Evolutionary conservation across 768 basidiomycete species (phyloP).

Genomic region (Naganishia vishniacii): DNA sequence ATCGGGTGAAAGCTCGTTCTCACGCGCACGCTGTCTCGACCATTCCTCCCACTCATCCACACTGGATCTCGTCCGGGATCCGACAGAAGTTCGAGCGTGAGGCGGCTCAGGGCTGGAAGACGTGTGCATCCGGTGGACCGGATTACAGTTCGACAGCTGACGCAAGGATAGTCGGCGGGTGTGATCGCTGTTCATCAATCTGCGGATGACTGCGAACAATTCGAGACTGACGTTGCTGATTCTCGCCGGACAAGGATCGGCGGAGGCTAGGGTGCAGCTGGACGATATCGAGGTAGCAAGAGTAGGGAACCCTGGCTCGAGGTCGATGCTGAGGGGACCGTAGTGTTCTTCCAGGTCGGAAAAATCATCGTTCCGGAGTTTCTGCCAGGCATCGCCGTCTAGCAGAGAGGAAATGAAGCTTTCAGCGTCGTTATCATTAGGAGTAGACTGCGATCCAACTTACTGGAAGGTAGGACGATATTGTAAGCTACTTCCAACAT

Average conservation of each 20-base stretch:
- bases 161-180: slow-evolving; percentile 10
- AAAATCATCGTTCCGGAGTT: slow-evolving; percentile 84
- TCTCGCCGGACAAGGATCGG: neutral
- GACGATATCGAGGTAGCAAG: slow-evolving; percentile 19
- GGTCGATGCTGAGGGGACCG: neutral
- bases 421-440: slow-evolving; percentile 45
- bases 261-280: slow-evolving; percentile 18
- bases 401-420: slow-evolving; percentile 18
- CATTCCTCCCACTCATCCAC: slow-evolving; percentile 26
- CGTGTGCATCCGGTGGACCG: slow-evolving; percentile 1
- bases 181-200: slow-evolving; percentile 25
- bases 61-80: slow-evolving; percentile 16
- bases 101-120: neutral
- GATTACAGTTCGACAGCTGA: slow-evolving; percentile 6
- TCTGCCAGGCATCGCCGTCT: slow-evolving; percentile 91
- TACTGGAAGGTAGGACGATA: slow-evolving; percentile 92
- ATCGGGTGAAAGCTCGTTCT: slow-evolving; percentile 6
- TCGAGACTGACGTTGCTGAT: slow-evolving; percentile 7
- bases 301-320: neutral
- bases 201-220: slow-evolving; percentile 15
- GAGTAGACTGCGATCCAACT: neutral
- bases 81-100: slow-evolving; percentile 13
- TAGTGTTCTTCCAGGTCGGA: slow-evolving; percentile 61
- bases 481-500: slow-evolving; percentile 93
- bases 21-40: slow-evolving; percentile 15